Evolutionary conservation across 202 grass and related monocot genomes (phyloP).

Genomic region (Setaria italica): DNA sequence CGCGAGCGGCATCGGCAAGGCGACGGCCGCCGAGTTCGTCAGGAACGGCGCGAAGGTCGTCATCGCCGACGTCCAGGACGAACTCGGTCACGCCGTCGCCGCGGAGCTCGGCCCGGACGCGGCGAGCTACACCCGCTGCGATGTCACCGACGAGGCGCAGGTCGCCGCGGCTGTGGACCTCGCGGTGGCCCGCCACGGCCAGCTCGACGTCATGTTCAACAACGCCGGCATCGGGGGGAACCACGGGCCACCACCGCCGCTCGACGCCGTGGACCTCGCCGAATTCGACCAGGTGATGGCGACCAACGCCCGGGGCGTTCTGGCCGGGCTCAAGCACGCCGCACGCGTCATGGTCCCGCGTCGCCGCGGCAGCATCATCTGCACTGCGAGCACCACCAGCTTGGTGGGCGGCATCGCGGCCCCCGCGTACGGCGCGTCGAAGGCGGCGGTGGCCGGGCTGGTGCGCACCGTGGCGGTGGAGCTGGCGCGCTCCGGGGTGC

Average conservation of each 20-base stretch:
- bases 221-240: neutral
- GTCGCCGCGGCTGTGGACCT: neutral
- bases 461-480: neutral
- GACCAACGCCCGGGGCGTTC: neutral
- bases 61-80: slow-evolving; percentile 58
- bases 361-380: neutral
- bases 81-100: slow-evolving; percentile 37
- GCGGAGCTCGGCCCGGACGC: slow-evolving; percentile 26
- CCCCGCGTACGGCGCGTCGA: neutral
- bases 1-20: slow-evolving; percentile 56
- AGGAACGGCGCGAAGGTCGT: slow-evolving; percentile 53
- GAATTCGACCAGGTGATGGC: slow-evolving; percentile 5
- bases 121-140: neutral
- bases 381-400: neutral
- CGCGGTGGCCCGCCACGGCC: neutral
- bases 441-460: neutral
- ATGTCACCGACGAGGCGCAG: neutral
- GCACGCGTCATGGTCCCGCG: slow-evolving; percentile 6
- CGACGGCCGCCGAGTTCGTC: slow-evolving; percentile 45
- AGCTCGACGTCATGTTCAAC: neutral
- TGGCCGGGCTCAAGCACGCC: neutral
- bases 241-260: neutral
- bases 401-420: accelerated
- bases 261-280: neutral
- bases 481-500: neutral